phyloP scores from a whole-genome alignment of 2,329 filamentous ascomycete genomes.

The Drechslerella dactyloides region DNA sequence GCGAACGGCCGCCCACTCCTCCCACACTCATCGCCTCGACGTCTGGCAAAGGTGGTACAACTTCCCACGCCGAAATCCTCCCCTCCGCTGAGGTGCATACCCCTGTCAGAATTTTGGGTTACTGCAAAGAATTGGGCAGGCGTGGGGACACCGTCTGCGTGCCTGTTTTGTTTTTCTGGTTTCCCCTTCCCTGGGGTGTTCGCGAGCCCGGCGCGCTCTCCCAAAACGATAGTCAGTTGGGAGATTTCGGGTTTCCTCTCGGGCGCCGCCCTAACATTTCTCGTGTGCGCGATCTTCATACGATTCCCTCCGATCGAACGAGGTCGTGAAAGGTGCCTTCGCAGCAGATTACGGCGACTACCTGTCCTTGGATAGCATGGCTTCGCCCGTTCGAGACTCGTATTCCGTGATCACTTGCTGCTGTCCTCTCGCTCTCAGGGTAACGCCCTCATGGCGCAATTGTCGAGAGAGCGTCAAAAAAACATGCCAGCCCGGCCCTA shows the following conservation, averaged over 20 bases:
- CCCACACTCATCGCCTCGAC: slow-evolving; percentile 41
- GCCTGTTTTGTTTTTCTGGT: slow-evolving; percentile 12
- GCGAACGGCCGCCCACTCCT: slow-evolving; percentile 37
- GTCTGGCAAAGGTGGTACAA: slow-evolving; percentile 48
- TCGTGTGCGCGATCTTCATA: slow-evolving; percentile 25
- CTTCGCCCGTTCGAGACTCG: slow-evolving; percentile 28
- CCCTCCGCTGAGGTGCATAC: slow-evolving; percentile 49
- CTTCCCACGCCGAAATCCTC: slow-evolving; percentile 39
- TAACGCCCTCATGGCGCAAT: slow-evolving; percentile 51
- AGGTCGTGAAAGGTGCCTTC: slow-evolving; percentile 18
- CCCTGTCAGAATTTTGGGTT: slow-evolving; percentile 49
- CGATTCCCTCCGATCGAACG: slow-evolving; percentile 33
- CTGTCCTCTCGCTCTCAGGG: slow-evolving; percentile 5
- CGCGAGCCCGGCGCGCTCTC: slow-evolving; percentile 24
- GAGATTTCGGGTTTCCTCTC: slow-evolving; percentile 25
- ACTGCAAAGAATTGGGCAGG: slow-evolving; percentile 51
- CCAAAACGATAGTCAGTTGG: slow-evolving; percentile 29
- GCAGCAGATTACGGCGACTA: slow-evolving; percentile 32
- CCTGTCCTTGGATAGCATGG: slow-evolving; percentile 23
- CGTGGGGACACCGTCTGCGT: slow-evolving; percentile 40
- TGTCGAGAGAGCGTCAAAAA: slow-evolving; percentile 14
- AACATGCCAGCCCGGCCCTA: slow-evolving; percentile 20
- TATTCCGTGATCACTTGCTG: slow-evolving; percentile 5
- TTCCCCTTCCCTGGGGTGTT: slow-evolving; percentile 25
- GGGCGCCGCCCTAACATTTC: slow-evolving; percentile 18